Evolutionary conservation across 106 monocot genomes (phyloP), one percentile per base, ranked within the genome.

Genomic region (Ottelia alismoides): DNA sequence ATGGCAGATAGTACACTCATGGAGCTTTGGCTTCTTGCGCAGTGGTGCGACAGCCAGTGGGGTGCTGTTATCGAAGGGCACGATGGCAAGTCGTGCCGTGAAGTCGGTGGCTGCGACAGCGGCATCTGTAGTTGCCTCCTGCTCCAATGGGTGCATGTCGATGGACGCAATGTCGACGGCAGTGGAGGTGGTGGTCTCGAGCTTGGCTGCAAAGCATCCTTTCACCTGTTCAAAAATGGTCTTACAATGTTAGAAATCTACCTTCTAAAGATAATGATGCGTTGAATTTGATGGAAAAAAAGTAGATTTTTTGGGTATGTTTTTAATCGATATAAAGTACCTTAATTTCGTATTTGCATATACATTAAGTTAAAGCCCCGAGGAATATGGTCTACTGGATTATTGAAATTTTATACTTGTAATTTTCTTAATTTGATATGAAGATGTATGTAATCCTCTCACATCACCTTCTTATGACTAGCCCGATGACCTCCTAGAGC

Each of bases 381-480:
- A n/a, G n/a, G n/a, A n/a, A n/a, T n/a, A n/a, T n/a, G n/a, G n/a
- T n/a, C n/a, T n/a, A n/a, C n/a, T n/a, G n/a, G n/a, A n/a, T n/a
- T n/a, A n/a, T n/a, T n/a, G n/a, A n/a, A n/a, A n/a, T n/a, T n/a
- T n/a, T n/a, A n/a, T n/a, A n/a, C n/a, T n/a, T n/a, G n/a, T n/a
- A n/a, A n/a, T n/a, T n/a, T n/a, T n/a, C n/a, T n/a, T n/a, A n/a
- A n/a, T n/a, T n/a, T n/a, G n/a, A n/a, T n/a, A n/a, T n/a, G n/a
- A n/a, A n/a, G n/a, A n/a, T n/a, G n/a, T n/a, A n/a, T n/a, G n/a
- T n/a, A n/a, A n/a, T n/a, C n/a, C n/a, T n/a, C n/a, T n/a, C n/a
- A n/a, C n/a, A n/a, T n/a, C n/a, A n/a, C 88, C 65, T 92, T 85
- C 69, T 82, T 82, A 47, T 92, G 92, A 31, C 63, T 63, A 0